Base-by-base conservation (phyloP, 164 flowering plant species). In the Santalum album region DNA sequence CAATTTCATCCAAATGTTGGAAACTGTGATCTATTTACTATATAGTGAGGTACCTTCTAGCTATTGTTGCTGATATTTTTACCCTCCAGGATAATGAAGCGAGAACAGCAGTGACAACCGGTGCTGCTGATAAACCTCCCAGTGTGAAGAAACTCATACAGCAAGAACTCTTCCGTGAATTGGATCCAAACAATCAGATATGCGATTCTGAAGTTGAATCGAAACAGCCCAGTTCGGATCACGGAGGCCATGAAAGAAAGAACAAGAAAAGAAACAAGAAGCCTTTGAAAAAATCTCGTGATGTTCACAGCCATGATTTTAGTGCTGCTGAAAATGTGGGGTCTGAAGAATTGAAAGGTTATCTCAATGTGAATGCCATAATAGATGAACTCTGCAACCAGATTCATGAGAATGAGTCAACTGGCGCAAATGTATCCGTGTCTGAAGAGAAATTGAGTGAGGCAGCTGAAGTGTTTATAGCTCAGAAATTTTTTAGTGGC, bases 91-190 rank as follows among this genome's bases (percentile, higher is more conserved):
- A 65, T 51, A 67, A 22, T 54, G 70, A 68, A 38, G 72, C 70
- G 55, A 69, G 57, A 48, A 62, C 29, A 39, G 49, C n/a, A 18
- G 54, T 39, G 32, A 53, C 45, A 36, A 34, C 62, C 56, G 75
- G 58, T 47, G 32, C 39, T 54, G 51, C 39, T 54, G 51, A 49
- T 40, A 78, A 72, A 25, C 53, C 18, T 63, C 78, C 81, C 58
- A 88, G 94, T 60, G 81, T 86, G 49, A 88, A 88, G 71, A 73
- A 71, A 58, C 87, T 88, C 32, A 84, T 86, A 58, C 90, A 86
- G 62, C 84, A 81, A 69, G 94, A 88, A 60, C 77, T 88, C 84
- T 62, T 69, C 32, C 58, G 49, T 40, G 81, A 79, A 55, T 65
- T 65, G 56, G 65, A 60, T 27, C 29, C 65, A 29, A 67, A 58